phyloP scores from a whole-genome alignment of 768 basidiomycete species.

The Boletus reticulatus region DNA sequence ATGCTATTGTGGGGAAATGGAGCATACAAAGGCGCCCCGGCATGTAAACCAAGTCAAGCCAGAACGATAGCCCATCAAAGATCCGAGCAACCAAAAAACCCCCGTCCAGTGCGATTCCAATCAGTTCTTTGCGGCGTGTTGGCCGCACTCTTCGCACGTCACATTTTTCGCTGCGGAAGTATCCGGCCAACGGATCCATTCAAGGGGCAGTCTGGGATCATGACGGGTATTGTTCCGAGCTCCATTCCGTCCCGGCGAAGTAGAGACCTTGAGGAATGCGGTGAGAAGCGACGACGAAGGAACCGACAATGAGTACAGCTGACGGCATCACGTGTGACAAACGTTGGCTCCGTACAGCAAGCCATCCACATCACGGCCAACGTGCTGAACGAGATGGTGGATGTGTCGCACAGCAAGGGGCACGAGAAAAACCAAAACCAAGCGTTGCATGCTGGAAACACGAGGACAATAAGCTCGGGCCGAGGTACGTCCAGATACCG shows the following conservation, averaged over 20 bases:
- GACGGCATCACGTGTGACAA: background rate
- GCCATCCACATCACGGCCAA: conserved; percentile 6
- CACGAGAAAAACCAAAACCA: background rate
- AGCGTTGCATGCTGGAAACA: conserved; percentile 23
- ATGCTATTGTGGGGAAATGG: background rate
- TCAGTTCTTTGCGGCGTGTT: conserved; percentile 5
- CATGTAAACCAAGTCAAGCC: background rate
- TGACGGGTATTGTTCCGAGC: background rate
- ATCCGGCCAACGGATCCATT: background rate
- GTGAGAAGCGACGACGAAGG: too few species aligned
- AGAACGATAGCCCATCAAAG: background rate
- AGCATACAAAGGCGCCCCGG: background rate
- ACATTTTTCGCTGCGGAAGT: conserved; percentile 1
- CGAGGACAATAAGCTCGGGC: conserved; percentile 26
- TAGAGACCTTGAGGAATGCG: background rate
- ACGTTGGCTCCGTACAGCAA: conserved; percentile 1
- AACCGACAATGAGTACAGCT: too few species aligned
- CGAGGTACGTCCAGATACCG: conserved; percentile 4
- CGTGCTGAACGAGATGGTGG: background rate
- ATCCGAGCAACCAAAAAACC: conserved; percentile 9
- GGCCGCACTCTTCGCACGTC: conserved; percentile 2
- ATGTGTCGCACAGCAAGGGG: conserved; percentile 9
- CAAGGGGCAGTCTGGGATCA: too few species aligned
- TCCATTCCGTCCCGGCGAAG: background rate
- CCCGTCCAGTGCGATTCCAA: too few species aligned